phyloP scores from a whole-genome alignment of 306 rosid genomes.

The Cucumis hystrix region DNA sequence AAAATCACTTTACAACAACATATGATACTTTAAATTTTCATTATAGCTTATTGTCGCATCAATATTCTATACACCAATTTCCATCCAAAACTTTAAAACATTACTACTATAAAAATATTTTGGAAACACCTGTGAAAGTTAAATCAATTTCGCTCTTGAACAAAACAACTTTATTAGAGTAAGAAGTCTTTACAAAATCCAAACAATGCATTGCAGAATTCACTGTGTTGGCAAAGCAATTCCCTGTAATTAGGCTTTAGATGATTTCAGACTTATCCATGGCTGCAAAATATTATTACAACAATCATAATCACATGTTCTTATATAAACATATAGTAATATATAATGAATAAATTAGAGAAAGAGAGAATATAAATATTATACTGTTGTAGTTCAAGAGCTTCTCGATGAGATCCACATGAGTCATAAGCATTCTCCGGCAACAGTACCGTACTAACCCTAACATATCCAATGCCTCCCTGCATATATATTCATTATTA shows the following conservation, averaged over 20 bases:
- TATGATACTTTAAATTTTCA: too few species aligned
- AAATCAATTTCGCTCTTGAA: too few species aligned
- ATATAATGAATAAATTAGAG: neutral
- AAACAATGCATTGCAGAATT: neutral
- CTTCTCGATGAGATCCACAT: slow-evolving; percentile 93
- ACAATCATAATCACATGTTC: neutral
- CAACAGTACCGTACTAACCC: slow-evolving; percentile 89
- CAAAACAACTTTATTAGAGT: too few species aligned
- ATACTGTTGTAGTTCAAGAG: slow-evolving; percentile 78
- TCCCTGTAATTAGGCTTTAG: slow-evolving; percentile 1
- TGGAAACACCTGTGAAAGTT: too few species aligned
- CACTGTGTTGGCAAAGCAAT: neutral
- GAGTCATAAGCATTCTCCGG: slow-evolving; percentile 93
- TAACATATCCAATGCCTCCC: neutral
- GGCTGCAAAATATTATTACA: slow-evolving; percentile 22
- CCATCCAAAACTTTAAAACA: too few species aligned
- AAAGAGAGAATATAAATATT: neutral
- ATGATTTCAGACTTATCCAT: slow-evolving; percentile 46
- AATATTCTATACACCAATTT: too few species aligned
- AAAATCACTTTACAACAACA: too few species aligned
- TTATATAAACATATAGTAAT: too few species aligned
- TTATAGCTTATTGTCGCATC: too few species aligned
- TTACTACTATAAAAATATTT: too few species aligned
- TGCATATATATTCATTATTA: neutral
- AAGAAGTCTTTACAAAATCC: too few species aligned